A percentile compares a stretch with the other conserved stretches of the same genome.
phyloP scores from a whole-genome alignment of 306 rosid species.

The Alnus glutinosa region DNA sequence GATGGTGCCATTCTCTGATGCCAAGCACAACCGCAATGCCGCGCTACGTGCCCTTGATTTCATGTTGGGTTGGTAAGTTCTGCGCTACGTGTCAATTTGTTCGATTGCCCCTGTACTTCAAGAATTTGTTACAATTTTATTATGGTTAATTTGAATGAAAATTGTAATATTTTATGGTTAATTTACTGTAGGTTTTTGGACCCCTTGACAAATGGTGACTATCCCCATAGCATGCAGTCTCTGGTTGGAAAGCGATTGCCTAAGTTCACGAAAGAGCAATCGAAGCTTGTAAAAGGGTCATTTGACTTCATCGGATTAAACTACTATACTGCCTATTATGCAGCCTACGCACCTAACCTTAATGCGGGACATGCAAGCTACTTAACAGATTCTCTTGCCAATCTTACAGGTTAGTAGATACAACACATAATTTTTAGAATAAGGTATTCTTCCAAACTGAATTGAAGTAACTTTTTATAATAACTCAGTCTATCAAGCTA shows the following conservation, averaged over 20 bases:
- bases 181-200: constrained; percentile 53
- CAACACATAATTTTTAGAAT: neutral
- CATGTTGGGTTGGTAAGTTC: constrained; percentile 63
- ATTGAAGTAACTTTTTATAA: too few relatives aligned
- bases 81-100: neutral
- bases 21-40: constrained; percentile 40
- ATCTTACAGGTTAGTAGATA: constrained; percentile 31
- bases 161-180: neutral
- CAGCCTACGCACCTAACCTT: constrained; percentile 27
- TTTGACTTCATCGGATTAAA: constrained; percentile 65
- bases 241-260: constrained; percentile 51
- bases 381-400: constrained; percentile 38
- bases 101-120: too few relatives aligned
- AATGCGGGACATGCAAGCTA: constrained; percentile 18
- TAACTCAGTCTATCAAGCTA: too few relatives aligned
- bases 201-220: constrained; percentile 54
- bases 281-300: constrained; percentile 48
- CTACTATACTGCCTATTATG: constrained; percentile 57
- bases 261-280: constrained; percentile 40
- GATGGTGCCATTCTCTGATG: constrained; percentile 46
- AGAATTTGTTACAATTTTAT: too few relatives aligned
- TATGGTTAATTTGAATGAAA: too few relatives aligned
- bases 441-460: too few relatives aligned
- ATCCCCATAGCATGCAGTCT: constrained; percentile 51
- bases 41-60: constrained; percentile 65